phyloP scores from a whole-genome alignment of 2,329 filamentous ascomycete genomes.

The Periconia macrospinosa region DNA sequence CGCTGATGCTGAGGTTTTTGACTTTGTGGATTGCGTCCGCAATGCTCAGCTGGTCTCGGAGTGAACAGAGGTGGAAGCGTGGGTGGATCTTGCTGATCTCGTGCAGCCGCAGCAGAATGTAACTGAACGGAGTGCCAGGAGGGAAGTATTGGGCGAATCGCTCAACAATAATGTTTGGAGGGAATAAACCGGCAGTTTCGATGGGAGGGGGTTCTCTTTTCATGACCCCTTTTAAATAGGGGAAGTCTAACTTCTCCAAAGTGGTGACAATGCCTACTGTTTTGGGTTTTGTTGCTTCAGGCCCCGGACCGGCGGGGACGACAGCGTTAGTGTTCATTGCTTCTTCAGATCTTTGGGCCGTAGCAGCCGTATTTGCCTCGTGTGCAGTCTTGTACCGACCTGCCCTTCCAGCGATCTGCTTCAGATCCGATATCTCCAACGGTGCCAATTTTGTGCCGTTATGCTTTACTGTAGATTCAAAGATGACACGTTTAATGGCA shows the following conservation, averaged over 20 bases:
- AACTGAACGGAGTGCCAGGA: conserved; percentile 76
- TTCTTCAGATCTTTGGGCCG: conserved; percentile 10
- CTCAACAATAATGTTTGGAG: conserved; percentile 71
- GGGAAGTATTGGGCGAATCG: conserved; percentile 83
- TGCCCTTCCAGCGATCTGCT: conserved; percentile 92
- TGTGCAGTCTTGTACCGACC: conserved; percentile 79
- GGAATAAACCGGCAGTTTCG: conserved; percentile 70
- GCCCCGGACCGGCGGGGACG: conserved; percentile 4
- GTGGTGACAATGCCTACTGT: conserved; percentile 77
- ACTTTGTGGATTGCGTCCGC: conserved; percentile 76
- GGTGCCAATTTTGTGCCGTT: conserved; percentile 61
- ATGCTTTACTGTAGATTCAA: conserved; percentile 76
- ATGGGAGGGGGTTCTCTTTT: conserved; percentile 65
- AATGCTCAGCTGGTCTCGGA: conserved; percentile 65
- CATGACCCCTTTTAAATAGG: conserved; percentile 65
- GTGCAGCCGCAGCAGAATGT: conserved; percentile 74
- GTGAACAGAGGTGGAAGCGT: conserved; percentile 70
- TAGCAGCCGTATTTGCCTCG: conserved; percentile 48
- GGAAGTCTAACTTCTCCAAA: conserved; percentile 70
- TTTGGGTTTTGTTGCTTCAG: conserved; percentile 2
- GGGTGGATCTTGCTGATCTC: conserved; percentile 66
- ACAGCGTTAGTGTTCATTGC: conserved; percentile 23
- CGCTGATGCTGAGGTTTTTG: conserved; percentile 66
- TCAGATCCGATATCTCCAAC: conserved; percentile 76
- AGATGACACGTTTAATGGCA: conserved; percentile 85